Conservation (phyloP, 805 yeast genomes). For the Zygotorulaspora danielsina region DNA sequence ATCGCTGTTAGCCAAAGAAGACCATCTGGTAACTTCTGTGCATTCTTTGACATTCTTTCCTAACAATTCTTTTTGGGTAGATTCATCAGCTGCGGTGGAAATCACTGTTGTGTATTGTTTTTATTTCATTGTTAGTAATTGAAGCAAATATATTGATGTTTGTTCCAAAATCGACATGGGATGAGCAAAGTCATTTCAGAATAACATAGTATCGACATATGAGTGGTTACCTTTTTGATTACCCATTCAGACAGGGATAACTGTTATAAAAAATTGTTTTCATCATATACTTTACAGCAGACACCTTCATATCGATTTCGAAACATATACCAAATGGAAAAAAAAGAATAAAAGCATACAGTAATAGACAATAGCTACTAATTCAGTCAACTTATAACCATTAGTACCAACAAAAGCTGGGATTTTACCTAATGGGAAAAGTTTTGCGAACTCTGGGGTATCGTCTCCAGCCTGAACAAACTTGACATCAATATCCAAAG, state of each 20-base stretch:
- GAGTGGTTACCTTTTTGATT: conserved; percentile 27
- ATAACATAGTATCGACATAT: conserved; percentile 31
- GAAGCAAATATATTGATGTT: too few relatives aligned
- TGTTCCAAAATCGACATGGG: background rate
- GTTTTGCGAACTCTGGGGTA: conserved; percentile 35
- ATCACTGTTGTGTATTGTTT: too few relatives aligned
- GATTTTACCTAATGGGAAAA: conserved; percentile 59
- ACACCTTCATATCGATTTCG: background rate
- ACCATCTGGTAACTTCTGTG: conserved; percentile 65
- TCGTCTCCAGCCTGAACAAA: conserved; percentile 40
- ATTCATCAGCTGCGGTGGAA: conserved; percentile 27
- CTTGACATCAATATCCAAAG: conserved; percentile 56
- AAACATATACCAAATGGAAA: conserved; percentile 4
- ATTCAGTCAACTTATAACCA: conserved; percentile 69
- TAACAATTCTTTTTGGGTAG: conserved; percentile 40
- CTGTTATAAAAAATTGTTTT: conserved; percentile 33
- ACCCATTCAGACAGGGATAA: conserved; percentile 41
- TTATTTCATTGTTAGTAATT: too few relatives aligned
- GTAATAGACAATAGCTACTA: conserved; percentile 58
- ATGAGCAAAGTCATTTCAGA: conserved; percentile 22
- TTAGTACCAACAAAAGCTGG: conserved; percentile 74
- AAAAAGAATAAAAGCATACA: conserved; percentile 21
- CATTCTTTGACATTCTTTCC: conserved; percentile 65
- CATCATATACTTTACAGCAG: conserved; percentile 26
- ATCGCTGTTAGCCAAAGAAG: conserved; percentile 71